These are phyloP conservation scores for Monosporascus sp. DNA, from an alignment of 2,329 filamentous ascomycete species.

Conservation along the genomic window DNA sequence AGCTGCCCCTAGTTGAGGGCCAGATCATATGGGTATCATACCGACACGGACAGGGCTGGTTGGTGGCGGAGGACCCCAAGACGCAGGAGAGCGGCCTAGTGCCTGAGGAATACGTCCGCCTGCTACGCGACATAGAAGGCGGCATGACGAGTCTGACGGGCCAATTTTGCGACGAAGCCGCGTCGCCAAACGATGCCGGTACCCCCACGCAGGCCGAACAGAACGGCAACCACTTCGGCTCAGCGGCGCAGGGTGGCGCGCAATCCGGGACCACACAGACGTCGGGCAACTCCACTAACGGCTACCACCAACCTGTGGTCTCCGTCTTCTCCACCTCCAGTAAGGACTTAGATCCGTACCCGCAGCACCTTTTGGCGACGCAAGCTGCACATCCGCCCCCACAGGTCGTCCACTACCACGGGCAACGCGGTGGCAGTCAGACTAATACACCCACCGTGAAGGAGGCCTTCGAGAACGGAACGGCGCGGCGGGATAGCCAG, in stretches of 20 bases:
- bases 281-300: conserved; percentile 42
- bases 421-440: conserved; percentile 61
- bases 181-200: conserved; percentile 49
- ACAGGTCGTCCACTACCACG: conserved; percentile 63
- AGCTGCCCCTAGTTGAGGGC: conserved; percentile 84
- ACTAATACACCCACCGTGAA: conserved; percentile 57
- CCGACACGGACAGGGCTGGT: conserved; percentile 91
- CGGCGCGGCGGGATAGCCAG: conserved; percentile 43
- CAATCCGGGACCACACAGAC: conserved; percentile 38
- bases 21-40: conserved; percentile 97
- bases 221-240: conserved; percentile 16
- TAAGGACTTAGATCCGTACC: conserved; percentile 63
- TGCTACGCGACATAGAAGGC: conserved; percentile 89
- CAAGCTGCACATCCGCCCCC: conserved; percentile 58
- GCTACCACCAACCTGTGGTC: conserved; percentile 63
- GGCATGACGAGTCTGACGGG: conserved; percentile 71
- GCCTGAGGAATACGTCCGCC: conserved; percentile 90
- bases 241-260: conserved; percentile 6
- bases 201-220: conserved; percentile 60
- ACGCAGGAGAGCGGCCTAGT: conserved; percentile 92
- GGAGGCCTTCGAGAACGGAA: conserved; percentile 43
- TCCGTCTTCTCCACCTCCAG: conserved; percentile 67
- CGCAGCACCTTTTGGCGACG: conserved; percentile 57
- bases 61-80: conserved; percentile 92
- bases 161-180: conserved; percentile 47